Conservation (phyloP, 495 filamentous ascomycete species). For the Neurospora hispaniola region DNA sequence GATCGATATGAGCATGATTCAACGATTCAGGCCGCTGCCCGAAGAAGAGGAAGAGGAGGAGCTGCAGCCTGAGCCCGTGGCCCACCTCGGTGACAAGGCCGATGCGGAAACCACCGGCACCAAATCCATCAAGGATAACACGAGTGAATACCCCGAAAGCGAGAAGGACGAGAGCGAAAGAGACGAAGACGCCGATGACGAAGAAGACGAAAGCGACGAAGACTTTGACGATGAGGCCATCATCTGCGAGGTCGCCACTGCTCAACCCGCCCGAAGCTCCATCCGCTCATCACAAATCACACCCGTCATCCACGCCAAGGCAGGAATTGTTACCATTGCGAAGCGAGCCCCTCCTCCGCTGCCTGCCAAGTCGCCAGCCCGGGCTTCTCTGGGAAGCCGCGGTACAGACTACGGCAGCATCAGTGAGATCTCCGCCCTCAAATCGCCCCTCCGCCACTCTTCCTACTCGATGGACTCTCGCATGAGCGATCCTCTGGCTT, state of each 20-base stretch:
- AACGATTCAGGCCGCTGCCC: constrained; percentile 17
- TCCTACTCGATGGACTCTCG: constrained; percentile 17
- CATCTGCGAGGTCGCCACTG: constrained; percentile 38
- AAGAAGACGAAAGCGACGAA: constrained; percentile 35
- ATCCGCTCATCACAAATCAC: constrained; percentile 39
- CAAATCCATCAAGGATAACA: neutral
- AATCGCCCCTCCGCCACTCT: constrained; percentile 22
- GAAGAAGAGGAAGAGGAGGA: constrained; percentile 14
- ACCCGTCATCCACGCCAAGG: constrained; percentile 38
- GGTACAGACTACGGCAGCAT: constrained; percentile 13
- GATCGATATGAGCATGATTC: constrained; percentile 37
- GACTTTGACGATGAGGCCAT: constrained; percentile 40
- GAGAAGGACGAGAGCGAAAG: constrained; percentile 16
- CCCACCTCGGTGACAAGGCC: neutral
- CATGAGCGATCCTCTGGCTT: neutral
- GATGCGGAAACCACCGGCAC: neutral
- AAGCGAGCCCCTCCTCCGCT: constrained; percentile 58
- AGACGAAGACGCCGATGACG: constrained; percentile 30
- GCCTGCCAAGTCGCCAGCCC: constrained; percentile 49
- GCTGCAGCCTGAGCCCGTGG: constrained; percentile 5
- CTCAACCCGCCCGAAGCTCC: constrained; percentile 36
- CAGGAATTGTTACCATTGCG: constrained; percentile 60
- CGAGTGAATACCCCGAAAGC: neutral
- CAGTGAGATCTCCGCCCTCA: constrained; percentile 20
- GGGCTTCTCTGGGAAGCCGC: constrained; percentile 31